A percentile compares a stretch with the other conserved stretches of the same genome.
These are phyloP conservation scores for Xylariaceae sp. DNA, from an alignment of 2,329 filamentous ascomycete species.

Conservation along the genomic window DNA sequence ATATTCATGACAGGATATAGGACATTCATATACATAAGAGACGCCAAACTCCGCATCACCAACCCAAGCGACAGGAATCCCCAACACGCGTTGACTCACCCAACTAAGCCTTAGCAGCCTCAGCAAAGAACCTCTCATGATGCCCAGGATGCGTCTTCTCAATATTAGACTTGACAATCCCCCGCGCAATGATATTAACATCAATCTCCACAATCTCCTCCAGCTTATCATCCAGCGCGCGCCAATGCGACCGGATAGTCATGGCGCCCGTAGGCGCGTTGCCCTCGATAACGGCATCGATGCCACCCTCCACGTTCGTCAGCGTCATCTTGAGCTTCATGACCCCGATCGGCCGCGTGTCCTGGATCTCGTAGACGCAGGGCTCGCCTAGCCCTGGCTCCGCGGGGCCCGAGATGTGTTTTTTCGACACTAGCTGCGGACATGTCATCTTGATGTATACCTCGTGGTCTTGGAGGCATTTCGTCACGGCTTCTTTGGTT, in stretches of 20 bases:
- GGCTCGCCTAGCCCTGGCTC: slow-evolving; percentile 11
- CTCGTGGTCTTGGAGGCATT: slow-evolving; percentile 47
- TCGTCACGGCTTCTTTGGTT: slow-evolving; percentile 22
- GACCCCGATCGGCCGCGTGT: slow-evolving; percentile 40
- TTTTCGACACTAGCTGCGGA: slow-evolving; percentile 26
- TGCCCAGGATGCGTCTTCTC: slow-evolving; percentile 29
- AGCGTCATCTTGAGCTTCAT: slow-evolving; percentile 29
- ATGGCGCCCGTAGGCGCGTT: slow-evolving; percentile 27
- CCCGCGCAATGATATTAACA: slow-evolving; percentile 29
- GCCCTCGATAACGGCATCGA: slow-evolving; percentile 29
- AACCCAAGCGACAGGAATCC: too few species aligned
- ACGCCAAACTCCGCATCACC: too few species aligned
- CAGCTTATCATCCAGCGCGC: slow-evolving; percentile 17
- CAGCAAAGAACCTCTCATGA: slow-evolving; percentile 22
- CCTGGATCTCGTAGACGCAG: slow-evolving; percentile 28
- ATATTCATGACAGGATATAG: too few species aligned
- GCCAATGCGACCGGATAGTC: slow-evolving; percentile 21
- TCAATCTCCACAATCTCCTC: slow-evolving; percentile 30
- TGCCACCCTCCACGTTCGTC: slow-evolving; percentile 25
- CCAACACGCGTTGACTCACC: too few species aligned
- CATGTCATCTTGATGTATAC: slow-evolving; percentile 29
- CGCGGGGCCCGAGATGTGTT: slow-evolving; percentile 17
- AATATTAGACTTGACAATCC: slow-evolving; percentile 30
- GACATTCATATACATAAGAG: too few species aligned
- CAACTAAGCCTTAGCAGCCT: slow-evolving; percentile 14